Evolutionary conservation across 2,329 filamentous ascomycete genomes (phyloP).

Genomic region (Colletotrichum cuscutae): DNA sequence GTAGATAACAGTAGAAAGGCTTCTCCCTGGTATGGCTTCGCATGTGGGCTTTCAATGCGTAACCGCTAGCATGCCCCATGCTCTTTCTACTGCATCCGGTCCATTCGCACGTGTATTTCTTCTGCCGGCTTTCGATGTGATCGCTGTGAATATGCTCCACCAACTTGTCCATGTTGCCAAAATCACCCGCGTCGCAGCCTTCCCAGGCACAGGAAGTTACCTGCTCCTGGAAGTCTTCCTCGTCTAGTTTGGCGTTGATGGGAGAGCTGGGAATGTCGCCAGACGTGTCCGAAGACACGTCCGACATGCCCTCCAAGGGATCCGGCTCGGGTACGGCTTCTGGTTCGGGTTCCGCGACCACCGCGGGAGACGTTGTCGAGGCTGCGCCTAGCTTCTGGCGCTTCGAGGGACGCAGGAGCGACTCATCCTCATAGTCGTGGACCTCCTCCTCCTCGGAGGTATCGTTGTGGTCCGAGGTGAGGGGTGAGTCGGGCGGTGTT

Average conservation of each 20-base stretch:
- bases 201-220: slow-evolving; percentile 84
- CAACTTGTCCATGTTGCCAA: slow-evolving; percentile 83
- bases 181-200: slow-evolving; percentile 75
- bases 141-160: slow-evolving; percentile 90
- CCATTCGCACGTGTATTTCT: slow-evolving; percentile 99
- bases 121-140: slow-evolving; percentile 92
- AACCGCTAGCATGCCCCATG: slow-evolving; percentile 91
- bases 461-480: slow-evolving; percentile 35
- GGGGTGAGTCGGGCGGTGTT: slow-evolving; percentile 33
- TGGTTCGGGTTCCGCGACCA: slow-evolving; percentile 38
- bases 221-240: slow-evolving; percentile 81
- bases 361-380: slow-evolving; percentile 57
- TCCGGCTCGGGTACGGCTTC: slow-evolving; percentile 53
- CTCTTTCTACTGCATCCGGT: slow-evolving; percentile 88
- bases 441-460: slow-evolving; percentile 34
- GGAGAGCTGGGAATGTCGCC: slow-evolving; percentile 83
- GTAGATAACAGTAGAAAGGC: slow-evolving; percentile 95
- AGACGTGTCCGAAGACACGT: slow-evolving; percentile 90
- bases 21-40: slow-evolving; percentile 97
- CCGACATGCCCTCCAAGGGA: slow-evolving; percentile 68
- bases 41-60: slow-evolving; percentile 97
- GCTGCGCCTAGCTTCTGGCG: slow-evolving; percentile 48
- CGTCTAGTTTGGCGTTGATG: slow-evolving; percentile 73
- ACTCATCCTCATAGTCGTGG: slow-evolving; percentile 40
- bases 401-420: slow-evolving; percentile 46